Evolutionary conservation across 306 rosid genomes (phyloP).

Genomic region (Pyrus pyrifolia): DNA sequence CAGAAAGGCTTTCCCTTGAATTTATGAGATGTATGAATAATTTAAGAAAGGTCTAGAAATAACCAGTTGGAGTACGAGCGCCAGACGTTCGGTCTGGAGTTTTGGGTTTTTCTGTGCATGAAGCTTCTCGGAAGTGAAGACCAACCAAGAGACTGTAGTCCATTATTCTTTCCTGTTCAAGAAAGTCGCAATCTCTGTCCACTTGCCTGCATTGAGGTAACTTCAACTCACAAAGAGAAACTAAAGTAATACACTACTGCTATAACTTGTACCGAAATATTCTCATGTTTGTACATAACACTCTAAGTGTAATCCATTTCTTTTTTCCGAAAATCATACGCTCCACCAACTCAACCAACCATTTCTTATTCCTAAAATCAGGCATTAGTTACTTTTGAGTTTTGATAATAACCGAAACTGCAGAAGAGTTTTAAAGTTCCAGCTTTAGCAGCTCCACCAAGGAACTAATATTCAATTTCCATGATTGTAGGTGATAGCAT

Average conservation of each 20-base stretch:
- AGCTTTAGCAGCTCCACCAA: not conserved
- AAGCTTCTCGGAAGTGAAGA: slow-evolving; percentile 69
- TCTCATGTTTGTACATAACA: not conserved
- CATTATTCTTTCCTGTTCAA: slow-evolving; percentile 92
- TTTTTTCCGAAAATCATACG: not conserved
- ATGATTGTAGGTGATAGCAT: not conserved
- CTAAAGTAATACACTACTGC: not conserved
- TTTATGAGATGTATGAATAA: not conserved
- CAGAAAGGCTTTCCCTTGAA: slow-evolving; percentile 9
- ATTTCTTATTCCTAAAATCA: not conserved
- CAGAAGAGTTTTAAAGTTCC: not conserved
- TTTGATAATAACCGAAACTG: not conserved
- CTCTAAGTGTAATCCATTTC: not conserved
- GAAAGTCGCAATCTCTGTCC: slow-evolving; percentile 85
- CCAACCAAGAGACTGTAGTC: slow-evolving; percentile 95
- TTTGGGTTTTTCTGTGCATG: slow-evolving; percentile 22
- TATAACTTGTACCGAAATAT: not conserved
- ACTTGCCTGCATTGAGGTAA: slow-evolving; percentile 69
- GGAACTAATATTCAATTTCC: not conserved
- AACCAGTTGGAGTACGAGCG: slow-evolving; percentile 28
- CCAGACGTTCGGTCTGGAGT: slow-evolving; percentile 36
- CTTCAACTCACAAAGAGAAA: not conserved
- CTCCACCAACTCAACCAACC: not conserved
- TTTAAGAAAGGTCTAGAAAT: slow-evolving; percentile 8
- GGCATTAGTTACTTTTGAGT: not conserved